Percentiles rank a stretch among this genome's conserved stretches.
phyloP scores from a whole-genome alignment of 805 yeast species.

The Saccharomycopsis malanga region DNA sequence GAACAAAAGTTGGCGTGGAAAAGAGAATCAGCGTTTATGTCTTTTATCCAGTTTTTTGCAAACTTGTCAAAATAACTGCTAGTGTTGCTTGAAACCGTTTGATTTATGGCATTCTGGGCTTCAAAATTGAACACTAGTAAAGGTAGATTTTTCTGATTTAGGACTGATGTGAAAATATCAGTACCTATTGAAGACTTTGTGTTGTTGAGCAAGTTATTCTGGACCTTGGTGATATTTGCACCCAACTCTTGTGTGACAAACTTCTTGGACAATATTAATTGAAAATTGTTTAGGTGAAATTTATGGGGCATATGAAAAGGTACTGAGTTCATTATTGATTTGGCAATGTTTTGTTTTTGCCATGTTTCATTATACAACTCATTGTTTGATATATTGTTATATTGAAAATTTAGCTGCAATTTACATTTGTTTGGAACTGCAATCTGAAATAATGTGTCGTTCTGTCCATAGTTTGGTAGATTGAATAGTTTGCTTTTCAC shows the following conservation, averaged over 20 bases:
- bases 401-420: background rate
- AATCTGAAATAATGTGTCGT: background rate
- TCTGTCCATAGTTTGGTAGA: background rate
- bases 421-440: background rate
- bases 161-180: background rate
- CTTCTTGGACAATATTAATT: background rate
- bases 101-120: background rate
- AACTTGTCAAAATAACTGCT: background rate
- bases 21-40: background rate
- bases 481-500: background rate
- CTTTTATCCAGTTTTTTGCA: constrained; percentile 1
- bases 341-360: background rate
- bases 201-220: background rate
- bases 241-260: background rate
- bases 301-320: background rate
- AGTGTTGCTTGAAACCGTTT: background rate
- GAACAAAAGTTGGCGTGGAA: background rate
- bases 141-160: too few relatives aligned
- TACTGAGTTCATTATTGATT: background rate
- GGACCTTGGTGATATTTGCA: background rate
- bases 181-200: background rate
- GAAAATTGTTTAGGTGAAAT: background rate
- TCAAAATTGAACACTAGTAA: too few relatives aligned
- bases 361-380: background rate
- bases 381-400: background rate